Percentiles rank a stretch among this genome's conserved stretches.
phyloP scores from a whole-genome alignment of 2,329 filamentous ascomycete species.

The Fusarium aywerte region DNA sequence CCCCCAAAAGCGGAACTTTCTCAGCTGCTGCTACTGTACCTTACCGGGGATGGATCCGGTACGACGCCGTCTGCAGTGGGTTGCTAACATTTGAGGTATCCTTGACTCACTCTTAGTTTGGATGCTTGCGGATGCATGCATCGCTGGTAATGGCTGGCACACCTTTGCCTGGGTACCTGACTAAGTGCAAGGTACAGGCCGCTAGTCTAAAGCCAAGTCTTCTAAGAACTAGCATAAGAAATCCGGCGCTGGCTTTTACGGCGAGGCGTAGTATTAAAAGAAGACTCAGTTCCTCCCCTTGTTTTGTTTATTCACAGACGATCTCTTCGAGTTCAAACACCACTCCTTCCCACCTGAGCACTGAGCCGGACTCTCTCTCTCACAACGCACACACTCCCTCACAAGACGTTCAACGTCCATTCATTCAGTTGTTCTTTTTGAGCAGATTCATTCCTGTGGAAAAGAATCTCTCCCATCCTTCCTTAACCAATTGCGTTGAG shows the following conservation, averaged over 20 bases:
- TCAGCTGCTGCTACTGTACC: slow-evolving; percentile 21
- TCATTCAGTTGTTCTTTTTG: slow-evolving; percentile 39
- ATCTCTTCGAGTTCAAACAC: slow-evolving; percentile 44
- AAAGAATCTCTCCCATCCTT: slow-evolving; percentile 41
- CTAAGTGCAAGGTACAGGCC: slow-evolving; percentile 21
- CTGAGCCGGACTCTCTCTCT: slow-evolving; percentile 44
- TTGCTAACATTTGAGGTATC: slow-evolving; percentile 20
- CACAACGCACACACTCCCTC: slow-evolving; percentile 44
- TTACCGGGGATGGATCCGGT: slow-evolving; percentile 35
- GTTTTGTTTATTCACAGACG: slow-evolving; percentile 41
- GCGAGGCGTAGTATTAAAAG: slow-evolving; percentile 42
- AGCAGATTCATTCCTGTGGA: slow-evolving; percentile 47
- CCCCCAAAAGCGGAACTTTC: slow-evolving; percentile 20
- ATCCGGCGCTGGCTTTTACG: slow-evolving; percentile 34
- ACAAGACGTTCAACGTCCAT: slow-evolving; percentile 39
- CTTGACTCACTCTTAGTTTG: slow-evolving; percentile 13
- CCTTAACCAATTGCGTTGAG: slow-evolving; percentile 41
- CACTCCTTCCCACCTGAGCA: slow-evolving; percentile 47
- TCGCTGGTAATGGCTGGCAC: slow-evolving; percentile 26
- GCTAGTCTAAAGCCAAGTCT: slow-evolving; percentile 39
- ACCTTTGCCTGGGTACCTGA: slow-evolving; percentile 29
- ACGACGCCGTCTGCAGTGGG: slow-evolving; percentile 25
- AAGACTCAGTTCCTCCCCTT: slow-evolving; percentile 43
- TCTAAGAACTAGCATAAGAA: slow-evolving; percentile 39
- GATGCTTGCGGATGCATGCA: slow-evolving; percentile 30